phyloP scores from a whole-genome alignment of 2,329 filamentous ascomycete genomes.

The Tolypocladium tropicale region DNA sequence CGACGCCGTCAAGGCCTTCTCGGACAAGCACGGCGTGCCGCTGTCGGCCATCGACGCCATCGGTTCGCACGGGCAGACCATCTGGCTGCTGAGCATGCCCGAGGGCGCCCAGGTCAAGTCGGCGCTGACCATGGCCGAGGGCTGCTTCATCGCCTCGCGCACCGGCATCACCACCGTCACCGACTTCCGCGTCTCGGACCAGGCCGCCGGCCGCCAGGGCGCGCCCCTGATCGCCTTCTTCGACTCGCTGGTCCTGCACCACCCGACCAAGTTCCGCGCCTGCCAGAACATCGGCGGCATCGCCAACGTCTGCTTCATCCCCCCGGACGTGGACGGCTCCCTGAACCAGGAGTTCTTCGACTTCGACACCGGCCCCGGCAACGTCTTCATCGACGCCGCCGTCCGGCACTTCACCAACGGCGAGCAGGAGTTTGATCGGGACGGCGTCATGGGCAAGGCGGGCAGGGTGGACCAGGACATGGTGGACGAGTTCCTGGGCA shows the following conservation, averaged over 20 bases:
- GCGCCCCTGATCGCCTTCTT: conserved; percentile 42
- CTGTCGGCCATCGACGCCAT: conserved; percentile 39
- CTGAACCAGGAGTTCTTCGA: conserved; percentile 19
- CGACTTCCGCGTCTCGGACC: conserved; percentile 40
- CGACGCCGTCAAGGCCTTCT: conserved; percentile 38
- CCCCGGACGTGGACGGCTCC: conserved; percentile 22
- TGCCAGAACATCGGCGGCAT: conserved; percentile 54
- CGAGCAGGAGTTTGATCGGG: conserved; percentile 36
- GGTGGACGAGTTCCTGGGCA: conserved; percentile 37
- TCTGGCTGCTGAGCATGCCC: conserved; percentile 45
- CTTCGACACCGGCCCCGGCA: conserved; percentile 47
- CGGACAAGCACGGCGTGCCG: conserved; percentile 28
- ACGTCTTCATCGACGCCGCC: conserved; percentile 45
- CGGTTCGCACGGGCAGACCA: conserved; percentile 49
- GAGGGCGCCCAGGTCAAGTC: conserved; percentile 32
- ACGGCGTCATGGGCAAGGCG: conserved; percentile 37
- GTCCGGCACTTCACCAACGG: conserved; percentile 44
- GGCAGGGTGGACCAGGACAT: conserved; percentile 40
- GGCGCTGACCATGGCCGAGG: conserved; percentile 47
- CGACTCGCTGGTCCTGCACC: conserved; percentile 36
- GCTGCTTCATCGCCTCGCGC: conserved; percentile 39
- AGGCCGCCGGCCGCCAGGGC: conserved; percentile 35
- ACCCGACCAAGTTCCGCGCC: conserved; percentile 43
- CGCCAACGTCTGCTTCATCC: conserved; percentile 50
- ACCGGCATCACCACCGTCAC: conserved; percentile 49